Evolutionary conservation across 208 protist species (phyloP), one percentile per base, ranked within the genome.

Genomic region (Dictyostelium gargantuum): DNA sequence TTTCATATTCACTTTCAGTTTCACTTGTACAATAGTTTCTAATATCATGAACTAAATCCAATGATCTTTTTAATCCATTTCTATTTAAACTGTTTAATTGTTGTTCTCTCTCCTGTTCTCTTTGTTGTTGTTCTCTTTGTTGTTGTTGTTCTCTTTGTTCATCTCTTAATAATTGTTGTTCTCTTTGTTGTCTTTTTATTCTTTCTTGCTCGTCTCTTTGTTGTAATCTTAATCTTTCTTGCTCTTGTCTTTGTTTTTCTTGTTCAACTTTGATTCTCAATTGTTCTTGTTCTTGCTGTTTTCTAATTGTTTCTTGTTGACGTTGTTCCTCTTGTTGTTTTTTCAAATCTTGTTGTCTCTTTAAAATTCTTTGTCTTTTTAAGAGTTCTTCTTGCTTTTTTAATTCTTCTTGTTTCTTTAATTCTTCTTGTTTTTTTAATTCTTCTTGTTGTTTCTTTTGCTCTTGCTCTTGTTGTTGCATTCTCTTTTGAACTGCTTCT

Each of bases 401-500:
- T 58, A 38, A 29, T 66, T 86, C 26, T 50, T 86, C 29, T 46
- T 76, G 23, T 77, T 56, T 75, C 23, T 68, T 89, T 68, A 54
- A 35, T 21, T 68, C 52, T 68, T 42, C 66, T 29, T 70, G 32
- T 85, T 29, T n/a, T 32, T 50, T 85, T 85, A 35, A 21, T 26
- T 42, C 46, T 42, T 48, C 10, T 72, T 66, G 21, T 84, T 54
- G 5, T 75, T 48, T 74, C 32, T 74, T 38, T 75, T 85, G 63
- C 48, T 85, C 63, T n/a, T 74, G 40, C 46, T 85, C 63, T 63
- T 63, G 42, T 79, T 89, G 66, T 89, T 89, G 63, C 19, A 79
- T n/a, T 79, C 82, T 77, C 23, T 89, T 89, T 68, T 89, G 82
- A 40, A 89, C 74, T 29, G 82, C 82, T 54, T 89, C 82, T 8